Conservation (phyloP, 345 rosid species). For the Pistacia vera region DNA sequence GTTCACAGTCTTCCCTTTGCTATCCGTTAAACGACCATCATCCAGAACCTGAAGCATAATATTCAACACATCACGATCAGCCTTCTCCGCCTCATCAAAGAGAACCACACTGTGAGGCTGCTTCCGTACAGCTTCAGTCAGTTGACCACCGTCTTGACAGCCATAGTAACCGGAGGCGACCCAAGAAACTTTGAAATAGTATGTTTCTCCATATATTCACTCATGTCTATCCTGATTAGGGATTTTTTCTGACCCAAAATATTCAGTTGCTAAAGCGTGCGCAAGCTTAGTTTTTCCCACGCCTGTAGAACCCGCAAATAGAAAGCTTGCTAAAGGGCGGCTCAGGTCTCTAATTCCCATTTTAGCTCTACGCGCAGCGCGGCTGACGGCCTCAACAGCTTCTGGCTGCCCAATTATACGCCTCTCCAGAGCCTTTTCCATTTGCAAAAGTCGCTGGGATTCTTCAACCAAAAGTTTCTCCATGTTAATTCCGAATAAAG, state of each 20-base stretch:
- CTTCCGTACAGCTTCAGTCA: conserved; percentile 61
- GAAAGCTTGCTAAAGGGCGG: conserved; percentile 66
- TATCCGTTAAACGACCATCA: conserved; percentile 61
- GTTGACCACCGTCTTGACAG: conserved; percentile 59
- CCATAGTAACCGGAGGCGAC: conserved; percentile 42
- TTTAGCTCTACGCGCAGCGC: conserved; percentile 63
- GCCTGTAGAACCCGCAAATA: conserved; percentile 65
- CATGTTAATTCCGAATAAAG: conserved; percentile 37
- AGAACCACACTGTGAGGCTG: conserved; percentile 53
- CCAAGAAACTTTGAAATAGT: too few species aligned
- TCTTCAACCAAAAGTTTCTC: conserved; percentile 40
- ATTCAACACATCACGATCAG: conserved; percentile 67
- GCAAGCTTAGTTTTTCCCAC: conserved; percentile 72
- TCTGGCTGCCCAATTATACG: conserved; percentile 42
- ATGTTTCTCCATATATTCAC: conserved; percentile 46
- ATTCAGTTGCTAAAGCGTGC: conserved; percentile 53
- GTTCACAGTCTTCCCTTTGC: conserved; percentile 58
- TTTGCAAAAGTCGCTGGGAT: conserved; percentile 33
- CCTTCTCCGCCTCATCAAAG: conserved; percentile 77
- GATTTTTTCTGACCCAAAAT: conserved; percentile 34
- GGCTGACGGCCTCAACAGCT: conserved; percentile 50
- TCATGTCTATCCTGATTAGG: conserved; percentile 63
- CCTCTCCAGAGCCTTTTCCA: conserved; percentile 37
- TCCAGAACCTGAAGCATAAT: conserved; percentile 63
- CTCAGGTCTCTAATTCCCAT: conserved; percentile 65